Evolutionary conservation across 73 alveolate genomes (phyloP).

Genomic region (Halteria grandinella): DNA sequence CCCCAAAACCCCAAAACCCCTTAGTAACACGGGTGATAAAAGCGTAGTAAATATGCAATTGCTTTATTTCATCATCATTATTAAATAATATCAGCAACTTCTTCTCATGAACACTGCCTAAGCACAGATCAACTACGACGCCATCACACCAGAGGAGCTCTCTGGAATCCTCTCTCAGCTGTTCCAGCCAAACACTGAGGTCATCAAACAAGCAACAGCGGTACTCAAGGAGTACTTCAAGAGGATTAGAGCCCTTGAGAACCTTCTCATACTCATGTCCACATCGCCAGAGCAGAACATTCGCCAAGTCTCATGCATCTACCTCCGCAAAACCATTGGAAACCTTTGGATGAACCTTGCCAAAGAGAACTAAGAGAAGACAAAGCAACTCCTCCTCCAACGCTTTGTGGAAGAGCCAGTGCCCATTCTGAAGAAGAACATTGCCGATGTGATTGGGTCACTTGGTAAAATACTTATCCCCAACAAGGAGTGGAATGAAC

Average conservation of each 20-base stretch:
- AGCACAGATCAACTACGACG: no score
- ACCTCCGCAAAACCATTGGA: conserved; percentile 51
- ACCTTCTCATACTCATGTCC: conserved; percentile 41
- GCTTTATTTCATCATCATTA: no score
- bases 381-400: conserved; percentile 46
- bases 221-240: conserved; percentile 60
- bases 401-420: conserved; percentile 71
- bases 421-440: conserved; percentile 60
- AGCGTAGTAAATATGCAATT: no score
- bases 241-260: conserved; percentile 34
- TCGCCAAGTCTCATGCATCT: conserved; percentile 64
- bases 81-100: no score
- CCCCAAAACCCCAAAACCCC: no score
- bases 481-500: conserved; percentile 71
- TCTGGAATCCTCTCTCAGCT: conserved; percentile 3
- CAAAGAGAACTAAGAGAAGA: conserved; percentile 33
- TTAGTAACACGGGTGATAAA: no score
- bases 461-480: conserved; percentile 65
- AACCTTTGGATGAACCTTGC: conserved; percentile 61
- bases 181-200: conserved; percentile 51
- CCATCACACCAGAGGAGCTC: conserved; percentile 25
- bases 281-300: conserved; percentile 29
- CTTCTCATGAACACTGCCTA: no score
- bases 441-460: conserved; percentile 73
- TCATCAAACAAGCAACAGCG: conserved; percentile 58